Conservation (phyloP, 805 yeast genomes). For the Gaillardinia entomophila region DNA sequence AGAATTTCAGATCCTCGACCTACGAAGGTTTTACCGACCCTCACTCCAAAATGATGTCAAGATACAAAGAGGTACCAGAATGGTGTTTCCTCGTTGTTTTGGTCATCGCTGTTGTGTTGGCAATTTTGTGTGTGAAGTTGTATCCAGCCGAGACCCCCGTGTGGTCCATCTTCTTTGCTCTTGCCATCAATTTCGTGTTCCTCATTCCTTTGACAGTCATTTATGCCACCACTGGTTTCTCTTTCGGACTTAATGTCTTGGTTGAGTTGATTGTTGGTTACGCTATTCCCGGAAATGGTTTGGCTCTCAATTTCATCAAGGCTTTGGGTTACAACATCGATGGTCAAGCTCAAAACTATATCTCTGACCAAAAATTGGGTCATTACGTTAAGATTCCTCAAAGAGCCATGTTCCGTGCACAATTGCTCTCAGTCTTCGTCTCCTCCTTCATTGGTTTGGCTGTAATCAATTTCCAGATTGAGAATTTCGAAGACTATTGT, state of each 20-base stretch:
- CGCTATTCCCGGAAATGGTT: conserved; percentile 19
- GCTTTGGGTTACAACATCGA: conserved; percentile 17
- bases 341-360: conserved; percentile 11
- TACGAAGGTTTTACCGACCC: conserved; percentile 17
- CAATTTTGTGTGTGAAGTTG: conserved; percentile 3
- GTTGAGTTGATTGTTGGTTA: conserved; percentile 18
- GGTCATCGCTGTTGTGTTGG: conserved; percentile 19
- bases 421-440: conserved; percentile 5
- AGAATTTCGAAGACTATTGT: conserved; percentile 3
- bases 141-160: conserved; percentile 15
- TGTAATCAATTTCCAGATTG: conserved; percentile 4
- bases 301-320: conserved; percentile 16
- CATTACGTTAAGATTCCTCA: conserved; percentile 11
- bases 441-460: conserved; percentile 5
- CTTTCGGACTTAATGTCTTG: conserved; percentile 10
- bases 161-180: conserved; percentile 15
- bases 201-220: conserved; percentile 14
- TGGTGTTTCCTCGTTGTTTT: conserved; percentile 23
- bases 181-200: conserved; percentile 16
- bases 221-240: conserved; percentile 9
- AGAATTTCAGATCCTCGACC: conserved; percentile 8
- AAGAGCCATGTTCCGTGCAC: conserved; percentile 9
- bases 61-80: conserved; percentile 32
- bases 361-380: conserved; percentile 9
- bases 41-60: conserved; percentile 23